Evolutionary conservation across 78 protist species (phyloP).

Genomic region (Pigoraptor vietnamica): DNA sequence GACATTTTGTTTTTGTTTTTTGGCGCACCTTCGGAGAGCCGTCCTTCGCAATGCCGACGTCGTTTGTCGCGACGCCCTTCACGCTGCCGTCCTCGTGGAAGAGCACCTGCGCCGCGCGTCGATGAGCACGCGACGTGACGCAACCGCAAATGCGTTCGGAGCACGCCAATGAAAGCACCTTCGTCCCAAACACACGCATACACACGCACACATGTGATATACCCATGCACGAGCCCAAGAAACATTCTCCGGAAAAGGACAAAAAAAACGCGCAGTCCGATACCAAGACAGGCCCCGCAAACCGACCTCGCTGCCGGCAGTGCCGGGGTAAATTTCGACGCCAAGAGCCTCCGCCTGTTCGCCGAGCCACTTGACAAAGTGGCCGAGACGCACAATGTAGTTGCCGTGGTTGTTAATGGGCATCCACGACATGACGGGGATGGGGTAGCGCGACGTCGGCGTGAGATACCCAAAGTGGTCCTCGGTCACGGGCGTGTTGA

Average conservation of each 20-base stretch:
- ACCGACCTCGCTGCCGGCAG: constrained; percentile 68
- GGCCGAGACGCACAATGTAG: constrained; percentile 84
- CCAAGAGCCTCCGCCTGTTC: constrained; percentile 90
- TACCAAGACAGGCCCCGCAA: neutral
- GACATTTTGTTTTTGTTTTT: too few species aligned
- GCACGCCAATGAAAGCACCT: too few species aligned
- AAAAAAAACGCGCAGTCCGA: neutral
- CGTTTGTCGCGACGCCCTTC: constrained; percentile 80
- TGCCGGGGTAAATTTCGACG: constrained; percentile 91
- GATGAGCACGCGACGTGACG: too few species aligned
- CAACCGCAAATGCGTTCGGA: too few species aligned
- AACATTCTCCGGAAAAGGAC: neutral
- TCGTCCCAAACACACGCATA: neutral
- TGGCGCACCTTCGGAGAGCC: constrained; percentile 36
- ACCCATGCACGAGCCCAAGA: neutral
- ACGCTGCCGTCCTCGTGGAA: constrained; percentile 66
- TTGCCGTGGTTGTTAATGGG: constrained; percentile 88
- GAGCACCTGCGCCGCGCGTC: neutral
- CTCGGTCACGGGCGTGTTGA: constrained; percentile 62
- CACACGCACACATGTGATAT: neutral
- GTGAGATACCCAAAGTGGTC: constrained; percentile 70
- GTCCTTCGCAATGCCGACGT: constrained; percentile 80
- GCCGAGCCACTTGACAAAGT: constrained; percentile 76
- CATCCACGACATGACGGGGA: constrained; percentile 14
- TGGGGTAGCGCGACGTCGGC: constrained; percentile 7